Conservation (phyloP, 441 rosid genomes). For the Capsella rubella region DNA sequence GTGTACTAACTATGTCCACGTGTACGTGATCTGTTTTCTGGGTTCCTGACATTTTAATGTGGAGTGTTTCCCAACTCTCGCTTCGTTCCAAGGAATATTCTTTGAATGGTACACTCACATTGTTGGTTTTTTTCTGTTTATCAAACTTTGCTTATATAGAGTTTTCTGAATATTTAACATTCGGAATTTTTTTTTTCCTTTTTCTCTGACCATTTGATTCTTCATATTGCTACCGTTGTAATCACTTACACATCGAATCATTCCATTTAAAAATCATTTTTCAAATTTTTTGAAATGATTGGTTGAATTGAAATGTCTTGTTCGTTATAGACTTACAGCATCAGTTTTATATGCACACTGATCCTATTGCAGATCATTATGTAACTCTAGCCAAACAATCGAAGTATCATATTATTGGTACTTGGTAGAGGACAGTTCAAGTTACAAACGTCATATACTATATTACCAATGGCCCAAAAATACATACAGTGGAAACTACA, state of each 20-base stretch:
- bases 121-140: constrained; percentile 25
- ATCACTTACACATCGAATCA: constrained; percentile 38
- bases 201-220: constrained; percentile 23
- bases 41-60: constrained; percentile 34
- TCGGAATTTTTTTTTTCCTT: not conserved
- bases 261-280: constrained; percentile 15
- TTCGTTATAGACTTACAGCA: not conserved
- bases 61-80: constrained; percentile 41
- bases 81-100: constrained; percentile 37
- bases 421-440: not conserved
- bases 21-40: constrained; percentile 37
- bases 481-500: constrained; percentile 18
- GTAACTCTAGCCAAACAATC: not conserved
- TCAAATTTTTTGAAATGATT: constrained; percentile 16
- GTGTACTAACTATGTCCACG: constrained; percentile 34
- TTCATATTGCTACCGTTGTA: constrained; percentile 39
- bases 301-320: constrained; percentile 24
- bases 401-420: not conserved
- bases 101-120: constrained; percentile 32
- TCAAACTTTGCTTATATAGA: constrained; percentile 14
- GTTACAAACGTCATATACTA: constrained; percentile 3
- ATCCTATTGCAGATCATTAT: not conserved
- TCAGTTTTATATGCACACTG: not conserved
- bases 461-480: not conserved
- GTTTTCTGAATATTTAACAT: constrained; percentile 13